Evolutionary conservation across 805 yeast genomes (phyloP).

Genomic region (Yarrowia alimentaria): DNA sequence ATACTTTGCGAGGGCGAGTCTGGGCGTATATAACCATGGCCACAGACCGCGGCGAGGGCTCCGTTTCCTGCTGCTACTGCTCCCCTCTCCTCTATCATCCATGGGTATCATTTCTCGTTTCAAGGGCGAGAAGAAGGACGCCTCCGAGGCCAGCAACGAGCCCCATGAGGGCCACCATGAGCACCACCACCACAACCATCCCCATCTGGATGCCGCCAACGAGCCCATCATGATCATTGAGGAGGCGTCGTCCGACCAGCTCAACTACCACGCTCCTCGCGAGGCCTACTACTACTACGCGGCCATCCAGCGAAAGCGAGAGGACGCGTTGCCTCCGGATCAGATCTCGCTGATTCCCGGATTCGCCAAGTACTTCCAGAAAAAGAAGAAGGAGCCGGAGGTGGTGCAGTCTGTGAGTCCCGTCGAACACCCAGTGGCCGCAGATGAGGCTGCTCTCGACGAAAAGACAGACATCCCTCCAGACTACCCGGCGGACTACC

Average conservation of each 20-base stretch:
- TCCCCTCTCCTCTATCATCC: too few relatives aligned
- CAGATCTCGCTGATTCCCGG: slow-evolving; percentile 5
- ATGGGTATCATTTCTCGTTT: slow-evolving; percentile 9
- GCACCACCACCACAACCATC: slow-evolving; percentile 1
- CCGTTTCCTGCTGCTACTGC: background rate
- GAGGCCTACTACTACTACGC: slow-evolving; percentile 26
- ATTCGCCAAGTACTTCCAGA: background rate
- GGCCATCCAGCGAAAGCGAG: slow-evolving; percentile 4
- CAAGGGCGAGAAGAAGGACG: slow-evolving; percentile 1
- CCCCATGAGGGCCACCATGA: background rate
- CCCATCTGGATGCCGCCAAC: slow-evolving; percentile 15
- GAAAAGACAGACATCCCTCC: slow-evolving; percentile 5
- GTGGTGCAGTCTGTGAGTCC: background rate
- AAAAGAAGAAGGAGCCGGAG: slow-evolving; percentile 5
- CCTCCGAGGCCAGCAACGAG: background rate
- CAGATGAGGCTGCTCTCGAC: background rate
- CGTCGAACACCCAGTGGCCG: background rate
- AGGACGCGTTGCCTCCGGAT: slow-evolving; percentile 6
- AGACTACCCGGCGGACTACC: slow-evolving; percentile 14
- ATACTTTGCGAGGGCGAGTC: too few relatives aligned
- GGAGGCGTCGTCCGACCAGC: slow-evolving; percentile 18
- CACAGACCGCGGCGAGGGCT: too few relatives aligned
- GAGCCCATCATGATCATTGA: slow-evolving; percentile 19
- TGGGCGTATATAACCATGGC: background rate
- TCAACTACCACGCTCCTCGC: slow-evolving; percentile 24